Conservation (phyloP, 768 basidiomycete genomes). For the Russula abietina region DNA sequence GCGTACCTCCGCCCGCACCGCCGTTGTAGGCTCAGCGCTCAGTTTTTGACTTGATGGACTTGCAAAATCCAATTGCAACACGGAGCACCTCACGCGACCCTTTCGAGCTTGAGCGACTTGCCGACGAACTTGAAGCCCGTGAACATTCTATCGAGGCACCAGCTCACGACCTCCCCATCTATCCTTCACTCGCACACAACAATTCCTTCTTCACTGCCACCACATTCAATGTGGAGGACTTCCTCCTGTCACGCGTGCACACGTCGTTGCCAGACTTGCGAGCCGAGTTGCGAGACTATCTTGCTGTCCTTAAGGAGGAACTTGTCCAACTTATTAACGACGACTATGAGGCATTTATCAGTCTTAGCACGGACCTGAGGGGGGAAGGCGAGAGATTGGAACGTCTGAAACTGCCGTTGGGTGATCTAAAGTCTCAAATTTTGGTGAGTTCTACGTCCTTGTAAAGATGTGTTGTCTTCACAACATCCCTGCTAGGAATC, state of each 20-base stretch:
- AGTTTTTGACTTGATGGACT: conserved; percentile 7
- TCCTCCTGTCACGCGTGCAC: conserved; percentile 80
- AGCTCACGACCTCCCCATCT: conserved; percentile 51
- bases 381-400: conserved; percentile 75
- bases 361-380: conserved; percentile 84
- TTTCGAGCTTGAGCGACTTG: conserved; percentile 63
- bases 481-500: conserved; percentile 43
- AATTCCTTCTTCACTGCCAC: conserved; percentile 66
- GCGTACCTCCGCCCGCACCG: background rate
- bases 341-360: conserved; percentile 97
- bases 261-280: conserved; percentile 85
- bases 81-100: conserved; percentile 40
- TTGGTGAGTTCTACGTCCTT: conserved; percentile 43
- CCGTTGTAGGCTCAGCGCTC: background rate
- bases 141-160: conserved; percentile 35
- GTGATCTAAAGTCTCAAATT: conserved; percentile 56
- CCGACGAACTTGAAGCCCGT: conserved; percentile 60
- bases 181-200: conserved; percentile 70
- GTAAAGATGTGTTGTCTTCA: background rate
- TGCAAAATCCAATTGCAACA: conserved; percentile 10
- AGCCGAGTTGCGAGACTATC: conserved; percentile 79
- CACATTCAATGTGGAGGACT: conserved; percentile 75
- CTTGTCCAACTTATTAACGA: conserved; percentile 94
- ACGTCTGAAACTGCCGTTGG: conserved; percentile 62
- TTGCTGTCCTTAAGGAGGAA: conserved; percentile 81